Evolutionary conservation across 2,329 filamentous ascomycete genomes (phyloP).

Genomic region (Botryotinia globosa): DNA sequence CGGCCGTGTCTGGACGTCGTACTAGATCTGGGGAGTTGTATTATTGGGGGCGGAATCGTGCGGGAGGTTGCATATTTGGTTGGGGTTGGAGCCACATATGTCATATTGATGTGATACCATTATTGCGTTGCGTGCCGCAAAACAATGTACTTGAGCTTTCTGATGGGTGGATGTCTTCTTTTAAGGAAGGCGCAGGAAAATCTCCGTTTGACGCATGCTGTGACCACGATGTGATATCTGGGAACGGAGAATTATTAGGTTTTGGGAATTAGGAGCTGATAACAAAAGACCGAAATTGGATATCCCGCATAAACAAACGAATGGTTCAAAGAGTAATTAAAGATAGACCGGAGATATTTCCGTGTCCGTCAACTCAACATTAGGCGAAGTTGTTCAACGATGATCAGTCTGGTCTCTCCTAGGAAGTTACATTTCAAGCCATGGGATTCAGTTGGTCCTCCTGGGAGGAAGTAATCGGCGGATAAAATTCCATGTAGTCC

Average conservation of each 20-base stretch:
- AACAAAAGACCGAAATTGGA: not conserved
- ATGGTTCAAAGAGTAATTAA: not conserved
- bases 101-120: constrained; percentile 13
- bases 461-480: not conserved
- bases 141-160: not conserved
- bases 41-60: constrained; percentile 19
- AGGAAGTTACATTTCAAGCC: constrained; percentile 10
- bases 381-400: not conserved
- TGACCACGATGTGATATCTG: constrained; percentile 15
- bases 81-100: constrained; percentile 13
- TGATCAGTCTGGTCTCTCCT: not conserved
- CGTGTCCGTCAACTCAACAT: not conserved
- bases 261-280: not conserved
- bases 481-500: not conserved
- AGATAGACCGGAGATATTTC: not conserved
- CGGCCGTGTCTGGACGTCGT: constrained; percentile 2
- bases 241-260: constrained; percentile 6
- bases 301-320: not conserved
- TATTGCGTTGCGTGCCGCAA: not conserved
- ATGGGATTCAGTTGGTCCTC: constrained; percentile 3
- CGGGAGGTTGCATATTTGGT: constrained; percentile 13
- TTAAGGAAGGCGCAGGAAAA: not conserved
- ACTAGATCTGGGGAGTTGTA: constrained; percentile 12
- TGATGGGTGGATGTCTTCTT: not conserved
- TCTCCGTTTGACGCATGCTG: constrained; percentile 17